Conservation (phyloP, 495 filamentous ascomycete species). For the Monascus purpureus region DNA sequence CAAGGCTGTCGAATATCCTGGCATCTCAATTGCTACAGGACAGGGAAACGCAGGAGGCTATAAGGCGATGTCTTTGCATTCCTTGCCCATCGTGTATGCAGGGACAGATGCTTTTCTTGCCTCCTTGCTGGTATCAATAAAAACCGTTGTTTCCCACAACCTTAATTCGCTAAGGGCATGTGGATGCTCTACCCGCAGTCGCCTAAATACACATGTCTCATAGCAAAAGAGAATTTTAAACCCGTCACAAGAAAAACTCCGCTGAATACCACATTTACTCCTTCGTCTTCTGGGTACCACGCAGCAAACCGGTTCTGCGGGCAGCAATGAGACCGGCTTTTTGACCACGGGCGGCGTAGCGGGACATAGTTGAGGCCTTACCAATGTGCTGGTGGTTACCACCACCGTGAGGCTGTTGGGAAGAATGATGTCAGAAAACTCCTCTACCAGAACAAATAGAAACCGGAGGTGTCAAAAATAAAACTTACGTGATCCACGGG, state of each 20-base stretch:
- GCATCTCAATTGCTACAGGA: no score
- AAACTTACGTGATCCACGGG: conserved; percentile 85
- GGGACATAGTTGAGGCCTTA: conserved; percentile 98
- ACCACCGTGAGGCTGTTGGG: conserved; percentile 83
- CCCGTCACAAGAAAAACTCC: conserved; percentile 36
- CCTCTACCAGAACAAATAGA: not conserved
- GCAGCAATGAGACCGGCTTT: conserved; percentile 99
- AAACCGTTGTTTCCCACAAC: conserved; percentile 31
- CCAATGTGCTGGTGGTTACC: conserved; percentile 99
- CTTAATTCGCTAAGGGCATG: conserved; percentile 34
- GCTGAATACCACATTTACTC: conserved; percentile 40
- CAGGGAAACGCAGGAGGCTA: no score
- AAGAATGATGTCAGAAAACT: conserved; percentile 19
- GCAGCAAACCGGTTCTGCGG: conserved; percentile 94
- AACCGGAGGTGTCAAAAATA: no score
- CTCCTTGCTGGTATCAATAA: conserved; percentile 1
- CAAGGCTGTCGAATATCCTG: no score
- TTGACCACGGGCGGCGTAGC: conserved; percentile 94
- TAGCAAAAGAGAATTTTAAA: conserved; percentile 38
- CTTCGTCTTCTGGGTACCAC: conserved; percentile 99
- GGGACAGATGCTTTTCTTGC: no score
- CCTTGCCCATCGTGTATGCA: no score
- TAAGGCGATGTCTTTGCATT: no score
- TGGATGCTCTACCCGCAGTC: conserved; percentile 30
- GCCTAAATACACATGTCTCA: conserved; percentile 39